phyloP scores from a whole-genome alignment of 768 basidiomycete genomes.

The Hygrophorus pudorinus region DNA sequence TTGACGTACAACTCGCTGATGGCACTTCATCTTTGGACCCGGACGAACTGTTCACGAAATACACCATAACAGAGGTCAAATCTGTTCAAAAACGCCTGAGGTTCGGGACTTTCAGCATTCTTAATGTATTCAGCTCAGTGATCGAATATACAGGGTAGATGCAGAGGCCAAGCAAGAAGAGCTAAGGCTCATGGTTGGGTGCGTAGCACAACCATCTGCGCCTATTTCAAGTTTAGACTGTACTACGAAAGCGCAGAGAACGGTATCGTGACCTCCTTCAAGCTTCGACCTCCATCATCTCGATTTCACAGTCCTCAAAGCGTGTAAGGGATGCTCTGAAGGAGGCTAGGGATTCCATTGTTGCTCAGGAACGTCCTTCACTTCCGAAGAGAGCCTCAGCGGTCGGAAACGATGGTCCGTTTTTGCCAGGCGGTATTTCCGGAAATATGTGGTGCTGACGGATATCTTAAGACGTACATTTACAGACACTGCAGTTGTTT shows the following conservation, averaged over 20 bases:
- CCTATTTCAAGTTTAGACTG: slow-evolving; percentile 16
- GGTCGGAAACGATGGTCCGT: slow-evolving; percentile 33
- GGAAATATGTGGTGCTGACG: not conserved
- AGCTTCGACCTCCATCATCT: slow-evolving; percentile 77
- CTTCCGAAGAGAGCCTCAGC: slow-evolving; percentile 30
- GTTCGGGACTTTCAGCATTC: slow-evolving; percentile 25
- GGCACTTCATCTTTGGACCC: slow-evolving; percentile 36
- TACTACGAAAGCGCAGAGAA: slow-evolving; percentile 64
- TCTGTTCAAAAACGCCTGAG: slow-evolving; percentile 56
- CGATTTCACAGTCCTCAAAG: slow-evolving; percentile 59
- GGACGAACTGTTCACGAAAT: slow-evolving; percentile 65
- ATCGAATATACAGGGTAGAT: slow-evolving; percentile 42
- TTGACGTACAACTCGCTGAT: slow-evolving; percentile 10
- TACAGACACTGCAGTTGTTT: slow-evolving; percentile 60
- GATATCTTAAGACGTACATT: slow-evolving; percentile 43
- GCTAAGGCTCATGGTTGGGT: slow-evolving; percentile 87
- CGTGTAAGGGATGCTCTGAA: slow-evolving; percentile 54
- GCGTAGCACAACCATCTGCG: slow-evolving; percentile 27
- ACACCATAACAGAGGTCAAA: slow-evolving; percentile 65
- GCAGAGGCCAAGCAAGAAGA: slow-evolving; percentile 86
- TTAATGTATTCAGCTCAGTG: slow-evolving; percentile 2
- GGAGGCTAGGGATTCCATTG: slow-evolving; percentile 48
- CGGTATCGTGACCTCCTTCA: slow-evolving; percentile 82
- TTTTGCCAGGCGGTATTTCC: not conserved
- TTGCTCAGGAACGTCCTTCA: slow-evolving; percentile 34